Evolutionary conservation across 148 eudicot genomes (phyloP).

Genomic region (Polygonum maritimum): DNA sequence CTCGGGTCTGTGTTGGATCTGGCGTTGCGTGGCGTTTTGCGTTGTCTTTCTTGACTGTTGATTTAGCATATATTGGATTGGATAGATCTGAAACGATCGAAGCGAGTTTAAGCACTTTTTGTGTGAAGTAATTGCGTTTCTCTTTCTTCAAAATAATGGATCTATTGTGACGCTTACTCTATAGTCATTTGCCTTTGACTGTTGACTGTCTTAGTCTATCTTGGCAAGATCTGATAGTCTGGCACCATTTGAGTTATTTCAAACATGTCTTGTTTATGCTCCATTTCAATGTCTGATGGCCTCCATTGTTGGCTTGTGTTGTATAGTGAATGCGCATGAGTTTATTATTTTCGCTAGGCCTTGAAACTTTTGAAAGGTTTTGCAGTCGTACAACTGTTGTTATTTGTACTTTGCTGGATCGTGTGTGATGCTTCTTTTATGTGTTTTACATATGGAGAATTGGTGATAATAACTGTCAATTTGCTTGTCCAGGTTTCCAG

Average conservation of each 20-base stretch:
- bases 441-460: background rate
- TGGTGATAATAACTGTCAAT: background rate
- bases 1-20: background rate
- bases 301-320: background rate
- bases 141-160: background rate
- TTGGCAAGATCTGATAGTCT: background rate
- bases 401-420: background rate
- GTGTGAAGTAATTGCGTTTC: background rate
- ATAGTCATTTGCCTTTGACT: background rate
- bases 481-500: slow-evolving; percentile 9
- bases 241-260: background rate
- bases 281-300: background rate
- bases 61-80: background rate
- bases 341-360: too few species aligned
- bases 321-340: background rate
- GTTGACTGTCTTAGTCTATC: background rate
- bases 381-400: background rate
- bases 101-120: background rate
- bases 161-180: background rate
- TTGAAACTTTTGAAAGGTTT: background rate
- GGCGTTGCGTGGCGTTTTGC: background rate
- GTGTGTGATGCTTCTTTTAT: background rate
- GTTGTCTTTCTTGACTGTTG: background rate
- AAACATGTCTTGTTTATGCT: background rate
- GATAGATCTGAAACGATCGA: background rate